Percentiles rank a stretch among this genome's conserved stretches.
Conservation (phyloP, 1,284 basidiomycete species). For the Mycena sp. region DNA sequence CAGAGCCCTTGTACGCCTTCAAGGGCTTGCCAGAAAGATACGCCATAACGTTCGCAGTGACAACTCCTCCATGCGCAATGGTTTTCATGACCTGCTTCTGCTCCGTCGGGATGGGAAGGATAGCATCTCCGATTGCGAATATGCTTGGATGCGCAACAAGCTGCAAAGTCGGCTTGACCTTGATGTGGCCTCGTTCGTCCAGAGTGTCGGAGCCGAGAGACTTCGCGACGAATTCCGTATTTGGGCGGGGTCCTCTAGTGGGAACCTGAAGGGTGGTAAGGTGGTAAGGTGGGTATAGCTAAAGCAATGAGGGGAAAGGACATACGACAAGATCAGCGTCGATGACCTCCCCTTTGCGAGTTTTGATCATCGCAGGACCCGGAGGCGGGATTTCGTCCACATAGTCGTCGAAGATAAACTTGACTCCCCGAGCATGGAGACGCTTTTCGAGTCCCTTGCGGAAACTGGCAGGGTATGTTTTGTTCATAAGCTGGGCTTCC, state of each 20-base stretch:
- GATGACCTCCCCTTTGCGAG: conserved; percentile 61
- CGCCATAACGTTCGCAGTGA: conserved; percentile 59
- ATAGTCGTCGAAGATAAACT: conserved; percentile 64
- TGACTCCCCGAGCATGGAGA: conserved; percentile 54
- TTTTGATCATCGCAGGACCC: conserved; percentile 50
- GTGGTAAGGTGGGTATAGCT: not conserved
- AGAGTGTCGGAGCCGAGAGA: conserved; percentile 55
- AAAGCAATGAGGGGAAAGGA: conserved; percentile 4
- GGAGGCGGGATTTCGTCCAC: conserved; percentile 55
- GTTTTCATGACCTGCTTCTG: conserved; percentile 68
- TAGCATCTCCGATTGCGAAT: conserved; percentile 72
- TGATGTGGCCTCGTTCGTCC: conserved; percentile 53
- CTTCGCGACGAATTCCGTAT: conserved; percentile 57
- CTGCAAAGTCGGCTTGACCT: conserved; percentile 63
- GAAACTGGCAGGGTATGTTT: conserved; percentile 63
- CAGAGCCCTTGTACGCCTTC: conserved; percentile 59
- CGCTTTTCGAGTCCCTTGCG: conserved; percentile 57
- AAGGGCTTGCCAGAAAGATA: conserved; percentile 49
- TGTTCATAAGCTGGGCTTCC: conserved; percentile 60
- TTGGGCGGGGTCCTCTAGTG: conserved; percentile 61
- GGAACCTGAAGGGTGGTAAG: conserved; percentile 48
- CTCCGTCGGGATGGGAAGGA: conserved; percentile 65
- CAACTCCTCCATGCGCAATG: conserved; percentile 52
- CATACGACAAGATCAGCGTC: conserved; percentile 68
- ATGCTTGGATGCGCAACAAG: conserved; percentile 56